phyloP scores from a whole-genome alignment of 2,329 filamentous ascomycete species.

The Penicillium expansum region DNA sequence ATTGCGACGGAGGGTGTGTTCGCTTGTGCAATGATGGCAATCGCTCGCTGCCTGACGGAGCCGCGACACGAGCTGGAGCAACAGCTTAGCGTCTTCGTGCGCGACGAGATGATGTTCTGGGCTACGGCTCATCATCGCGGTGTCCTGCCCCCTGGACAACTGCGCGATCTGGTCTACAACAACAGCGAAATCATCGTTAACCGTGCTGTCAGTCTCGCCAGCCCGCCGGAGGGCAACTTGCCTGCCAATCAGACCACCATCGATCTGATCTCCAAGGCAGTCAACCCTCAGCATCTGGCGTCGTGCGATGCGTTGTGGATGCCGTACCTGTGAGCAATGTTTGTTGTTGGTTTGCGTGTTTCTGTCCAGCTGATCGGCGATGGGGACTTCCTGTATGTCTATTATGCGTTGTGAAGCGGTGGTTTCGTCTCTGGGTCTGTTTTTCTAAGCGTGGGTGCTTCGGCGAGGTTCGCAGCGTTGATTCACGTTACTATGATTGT shows the following conservation, averaged over 20 bases:
- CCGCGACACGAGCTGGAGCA: slow-evolving; percentile 82
- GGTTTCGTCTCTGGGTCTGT: slow-evolving; percentile 15
- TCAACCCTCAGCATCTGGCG: slow-evolving; percentile 85
- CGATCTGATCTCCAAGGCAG: slow-evolving; percentile 86
- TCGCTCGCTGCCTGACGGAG: slow-evolving; percentile 89
- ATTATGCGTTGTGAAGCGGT: slow-evolving; percentile 7
- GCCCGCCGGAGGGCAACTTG: slow-evolving; percentile 70
- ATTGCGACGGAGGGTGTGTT: slow-evolving; percentile 95
- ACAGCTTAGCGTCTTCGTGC: slow-evolving; percentile 88
- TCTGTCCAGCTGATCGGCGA: slow-evolving; percentile 12
- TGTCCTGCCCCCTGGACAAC: slow-evolving; percentile 62
- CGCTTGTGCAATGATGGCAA: slow-evolving; percentile 91
- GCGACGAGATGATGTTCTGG: slow-evolving; percentile 98
- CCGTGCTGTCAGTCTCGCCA: slow-evolving; percentile 79
- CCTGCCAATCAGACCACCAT: slow-evolving; percentile 97
- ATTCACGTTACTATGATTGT: slow-evolving; percentile 16
- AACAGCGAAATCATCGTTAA: slow-evolving; percentile 94
- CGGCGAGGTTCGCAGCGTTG: slow-evolving; percentile 13
- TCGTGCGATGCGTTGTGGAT: slow-evolving; percentile 95
- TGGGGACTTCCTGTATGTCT: slow-evolving; percentile 12
- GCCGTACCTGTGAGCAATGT: slow-evolving; percentile 69
- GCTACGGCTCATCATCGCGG: slow-evolving; percentile 75
- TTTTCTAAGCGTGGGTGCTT: slow-evolving; percentile 28
- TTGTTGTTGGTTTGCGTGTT: slow-evolving; percentile 9
- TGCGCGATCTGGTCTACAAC: slow-evolving; percentile 74